These are phyloP conservation scores for Populus tomentosa DNA, from an alignment of 441 rosid species.

Conservation along the genomic window DNA sequence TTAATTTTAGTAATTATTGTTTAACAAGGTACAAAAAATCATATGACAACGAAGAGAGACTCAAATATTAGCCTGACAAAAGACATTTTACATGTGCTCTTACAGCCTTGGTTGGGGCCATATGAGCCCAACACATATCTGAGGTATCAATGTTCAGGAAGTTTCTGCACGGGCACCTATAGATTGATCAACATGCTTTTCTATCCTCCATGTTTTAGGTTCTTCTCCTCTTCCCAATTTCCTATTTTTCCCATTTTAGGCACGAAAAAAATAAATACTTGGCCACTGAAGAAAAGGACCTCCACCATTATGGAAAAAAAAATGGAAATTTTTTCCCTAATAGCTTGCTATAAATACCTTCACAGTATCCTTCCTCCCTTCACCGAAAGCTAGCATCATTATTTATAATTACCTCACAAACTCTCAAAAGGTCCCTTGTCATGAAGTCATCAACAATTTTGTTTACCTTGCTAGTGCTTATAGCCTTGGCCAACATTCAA, in stretches of 20 bases:
- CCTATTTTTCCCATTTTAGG: background rate
- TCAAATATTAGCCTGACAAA: too few species aligned
- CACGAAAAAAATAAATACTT: background rate
- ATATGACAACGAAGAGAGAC: too few species aligned
- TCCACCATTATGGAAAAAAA: background rate
- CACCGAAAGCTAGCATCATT: background rate
- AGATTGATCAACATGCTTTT: too few species aligned
- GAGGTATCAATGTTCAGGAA: too few species aligned
- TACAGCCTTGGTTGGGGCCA: too few species aligned
- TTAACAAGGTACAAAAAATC: too few species aligned
- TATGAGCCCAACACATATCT: too few species aligned
- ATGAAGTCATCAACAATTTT: background rate
- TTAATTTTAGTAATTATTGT: too few species aligned
- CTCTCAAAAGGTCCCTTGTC: background rate
- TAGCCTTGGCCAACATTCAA: slow-evolving; percentile 25
- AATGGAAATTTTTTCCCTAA: background rate
- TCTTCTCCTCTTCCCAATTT: background rate
- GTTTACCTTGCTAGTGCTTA: slow-evolving; percentile 2
- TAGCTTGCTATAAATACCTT: background rate
- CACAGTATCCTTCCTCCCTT: background rate
- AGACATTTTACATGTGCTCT: too few species aligned
- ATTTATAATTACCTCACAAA: background rate
- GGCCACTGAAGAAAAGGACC: too few species aligned
- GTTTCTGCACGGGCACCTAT: too few species aligned
- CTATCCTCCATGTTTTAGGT: background rate